A percentile compares a stretch with the other conserved stretches of the same genome.
phyloP scores from a whole-genome alignment of 208 protist species.

The Trichomonas gallinae region DNA sequence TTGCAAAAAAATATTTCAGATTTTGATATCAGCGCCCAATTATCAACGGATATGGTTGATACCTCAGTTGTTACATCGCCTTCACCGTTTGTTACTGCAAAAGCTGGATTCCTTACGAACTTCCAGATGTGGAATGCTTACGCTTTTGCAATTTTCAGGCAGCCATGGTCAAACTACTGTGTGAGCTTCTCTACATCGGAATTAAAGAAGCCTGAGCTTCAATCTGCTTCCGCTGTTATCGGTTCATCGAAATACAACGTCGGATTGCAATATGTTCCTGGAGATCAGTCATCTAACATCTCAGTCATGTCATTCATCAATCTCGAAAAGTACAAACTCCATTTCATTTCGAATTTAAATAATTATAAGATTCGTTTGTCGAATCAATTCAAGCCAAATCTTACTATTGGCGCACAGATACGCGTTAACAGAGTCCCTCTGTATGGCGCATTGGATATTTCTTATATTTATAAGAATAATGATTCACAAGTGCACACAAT shows the following conservation, averaged over 20 bases:
- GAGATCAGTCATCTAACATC: background rate
- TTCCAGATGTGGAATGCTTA: background rate
- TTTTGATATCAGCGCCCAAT: background rate
- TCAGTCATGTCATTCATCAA: background rate
- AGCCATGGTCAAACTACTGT: background rate
- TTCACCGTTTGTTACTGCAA: background rate
- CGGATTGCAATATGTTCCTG: background rate
- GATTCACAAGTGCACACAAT: background rate
- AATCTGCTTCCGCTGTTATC: background rate
- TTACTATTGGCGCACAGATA: background rate
- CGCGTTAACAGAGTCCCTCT: background rate
- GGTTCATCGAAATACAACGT: background rate
- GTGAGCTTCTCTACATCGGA: background rate
- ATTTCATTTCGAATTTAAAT: background rate
- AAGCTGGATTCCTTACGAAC: background rate
- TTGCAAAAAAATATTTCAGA: background rate
- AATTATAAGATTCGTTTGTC: background rate
- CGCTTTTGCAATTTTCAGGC: background rate
- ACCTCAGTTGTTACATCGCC: background rate
- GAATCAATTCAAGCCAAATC: background rate
- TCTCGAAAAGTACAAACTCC: background rate
- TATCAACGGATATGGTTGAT: background rate
- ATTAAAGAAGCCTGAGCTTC: background rate
- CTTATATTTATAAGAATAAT: background rate
- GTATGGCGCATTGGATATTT: background rate